Percentiles rank a stretch among this genome's conserved stretches.
These are phyloP conservation scores for Phytopythium mirpurense DNA, from an alignment of 352 stramenopile species.

Conservation along the genomic window DNA sequence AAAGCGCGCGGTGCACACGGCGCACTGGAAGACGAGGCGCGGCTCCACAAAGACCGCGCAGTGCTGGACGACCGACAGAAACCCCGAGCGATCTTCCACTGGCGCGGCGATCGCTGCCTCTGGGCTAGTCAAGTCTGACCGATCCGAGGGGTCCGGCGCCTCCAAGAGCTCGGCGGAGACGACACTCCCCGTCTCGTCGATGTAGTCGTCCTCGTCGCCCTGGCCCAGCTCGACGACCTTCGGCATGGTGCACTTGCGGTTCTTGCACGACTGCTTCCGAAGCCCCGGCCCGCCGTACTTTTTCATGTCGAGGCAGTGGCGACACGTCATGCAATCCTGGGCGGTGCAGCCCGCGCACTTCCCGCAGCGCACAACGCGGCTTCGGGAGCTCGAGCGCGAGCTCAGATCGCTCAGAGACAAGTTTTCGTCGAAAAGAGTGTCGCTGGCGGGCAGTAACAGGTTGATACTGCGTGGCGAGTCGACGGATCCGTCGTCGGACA, in stretches of 20 bases:
- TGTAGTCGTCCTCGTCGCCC: slow-evolving; percentile 40
- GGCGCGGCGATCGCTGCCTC: slow-evolving; percentile 3
- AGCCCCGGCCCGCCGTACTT: slow-evolving; percentile 84
- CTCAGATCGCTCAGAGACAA: slow-evolving; percentile 31
- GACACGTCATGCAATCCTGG: slow-evolving; percentile 83
- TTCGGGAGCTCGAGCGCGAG: slow-evolving; percentile 31
- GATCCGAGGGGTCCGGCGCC: slow-evolving; percentile 19
- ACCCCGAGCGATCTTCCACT: slow-evolving; percentile 10
- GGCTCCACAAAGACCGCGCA: slow-evolving; percentile 51
- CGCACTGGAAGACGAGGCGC: slow-evolving; percentile 47
- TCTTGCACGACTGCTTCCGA: slow-evolving; percentile 86
- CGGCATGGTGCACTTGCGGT: slow-evolving; percentile 71
- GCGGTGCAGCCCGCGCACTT: slow-evolving; percentile 72
- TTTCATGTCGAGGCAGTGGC: slow-evolving; percentile 87
- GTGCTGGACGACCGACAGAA: slow-evolving; percentile 43
- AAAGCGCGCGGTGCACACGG: slow-evolving; percentile 34
- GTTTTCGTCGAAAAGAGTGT: slow-evolving; percentile 31
- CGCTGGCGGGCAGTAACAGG: slow-evolving; percentile 27
- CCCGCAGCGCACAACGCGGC: slow-evolving; percentile 69
- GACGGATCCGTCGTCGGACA: slow-evolving; percentile 19
- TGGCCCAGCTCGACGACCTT: slow-evolving; percentile 74
- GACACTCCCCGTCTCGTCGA: slow-evolving; percentile 43
- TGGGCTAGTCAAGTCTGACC: slow-evolving; percentile 12
- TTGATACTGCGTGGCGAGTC: slow-evolving; percentile 28
- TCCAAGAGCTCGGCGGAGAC: slow-evolving; percentile 29